A percentile compares a stretch with the other conserved stretches of the same genome.
phyloP scores from a whole-genome alignment of 169 alveolate species.

The Perkinsus olseni region DNA sequence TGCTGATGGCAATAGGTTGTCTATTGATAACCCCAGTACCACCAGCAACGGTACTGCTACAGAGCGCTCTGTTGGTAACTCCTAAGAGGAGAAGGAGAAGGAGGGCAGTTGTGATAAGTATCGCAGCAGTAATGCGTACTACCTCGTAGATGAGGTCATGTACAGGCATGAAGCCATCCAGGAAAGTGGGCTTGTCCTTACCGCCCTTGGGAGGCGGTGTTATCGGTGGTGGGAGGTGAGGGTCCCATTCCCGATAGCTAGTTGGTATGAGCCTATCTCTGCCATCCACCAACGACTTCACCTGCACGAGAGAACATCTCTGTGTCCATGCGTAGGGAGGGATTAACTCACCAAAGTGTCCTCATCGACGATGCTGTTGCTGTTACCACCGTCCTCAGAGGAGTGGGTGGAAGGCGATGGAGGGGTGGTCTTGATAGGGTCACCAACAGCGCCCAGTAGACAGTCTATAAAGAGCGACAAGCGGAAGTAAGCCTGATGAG shows the following conservation, averaged over 20 bases:
- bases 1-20: not conserved
- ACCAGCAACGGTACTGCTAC: not conserved
- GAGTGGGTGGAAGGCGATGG: no score
- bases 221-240: not conserved
- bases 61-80: not conserved
- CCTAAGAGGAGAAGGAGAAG: no score
- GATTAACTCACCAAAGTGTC: not conserved
- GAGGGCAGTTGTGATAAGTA: no score
- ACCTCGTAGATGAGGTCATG: not conserved
- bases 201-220: not conserved
- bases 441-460: not conserved
- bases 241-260: not conserved
- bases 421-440: not conserved
- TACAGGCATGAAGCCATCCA: not conserved
- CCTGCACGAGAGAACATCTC: not conserved
- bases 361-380: not conserved
- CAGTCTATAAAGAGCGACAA: not conserved
- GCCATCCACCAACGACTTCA: not conserved
- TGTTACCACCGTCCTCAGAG: not conserved
- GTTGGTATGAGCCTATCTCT: not conserved
- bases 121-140: no score
- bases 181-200: not conserved
- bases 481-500: not conserved
- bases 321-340: not conserved
- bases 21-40: not conserved